These are phyloP conservation scores for Fusarium beomiforme DNA, from an alignment of 2,329 filamentous ascomycete species.

Conservation along the genomic window DNA sequence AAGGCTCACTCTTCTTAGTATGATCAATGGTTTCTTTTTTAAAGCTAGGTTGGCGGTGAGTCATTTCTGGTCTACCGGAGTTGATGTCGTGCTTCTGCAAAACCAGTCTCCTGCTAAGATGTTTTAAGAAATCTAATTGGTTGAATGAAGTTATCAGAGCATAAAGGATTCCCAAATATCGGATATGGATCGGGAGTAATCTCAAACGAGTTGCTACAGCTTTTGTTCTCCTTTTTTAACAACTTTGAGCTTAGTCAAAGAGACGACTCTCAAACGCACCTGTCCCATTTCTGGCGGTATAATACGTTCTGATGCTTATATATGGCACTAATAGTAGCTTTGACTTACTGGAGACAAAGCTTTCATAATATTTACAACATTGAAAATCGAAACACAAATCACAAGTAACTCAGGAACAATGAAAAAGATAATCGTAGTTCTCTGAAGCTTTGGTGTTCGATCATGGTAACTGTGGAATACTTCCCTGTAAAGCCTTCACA, in stretches of 20 bases:
- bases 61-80: background rate
- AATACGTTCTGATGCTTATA: background rate
- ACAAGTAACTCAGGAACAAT: fast-evolving
- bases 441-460: background rate
- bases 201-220: background rate
- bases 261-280: background rate
- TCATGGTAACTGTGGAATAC: too few relatives aligned
- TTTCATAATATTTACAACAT: background rate
- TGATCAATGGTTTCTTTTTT: background rate
- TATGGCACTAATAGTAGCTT: background rate
- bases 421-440: background rate
- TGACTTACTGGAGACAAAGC: background rate
- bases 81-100: background rate
- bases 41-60: background rate
- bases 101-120: background rate
- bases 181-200: background rate
- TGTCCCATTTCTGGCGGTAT: background rate
- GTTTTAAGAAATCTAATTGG: background rate
- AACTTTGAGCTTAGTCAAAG: background rate
- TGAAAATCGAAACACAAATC: background rate
- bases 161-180: background rate
- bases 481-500: too few relatives aligned
- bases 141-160: background rate
- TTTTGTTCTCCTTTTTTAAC: background rate
- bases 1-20: background rate